Evolutionary conservation across 768 basidiomycete genomes (phyloP).

Genomic region (Kwoniella bestiolae): DNA sequence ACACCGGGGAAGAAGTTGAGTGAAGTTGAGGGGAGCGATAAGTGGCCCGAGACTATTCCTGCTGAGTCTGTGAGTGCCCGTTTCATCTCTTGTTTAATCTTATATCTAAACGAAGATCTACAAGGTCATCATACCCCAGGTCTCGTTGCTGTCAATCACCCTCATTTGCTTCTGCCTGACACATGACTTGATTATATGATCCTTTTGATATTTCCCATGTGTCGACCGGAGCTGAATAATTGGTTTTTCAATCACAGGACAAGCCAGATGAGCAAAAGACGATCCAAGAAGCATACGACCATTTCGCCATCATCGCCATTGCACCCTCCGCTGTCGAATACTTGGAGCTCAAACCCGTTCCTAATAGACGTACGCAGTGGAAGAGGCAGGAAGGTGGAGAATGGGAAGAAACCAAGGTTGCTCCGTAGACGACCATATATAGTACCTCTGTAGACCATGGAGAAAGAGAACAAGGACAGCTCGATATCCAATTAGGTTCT

Average conservation of each 20-base stretch:
- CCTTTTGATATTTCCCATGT: not conserved
- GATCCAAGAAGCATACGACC: conserved; percentile 41
- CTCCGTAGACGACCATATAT: conserved; percentile 25
- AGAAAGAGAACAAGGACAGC: too few species aligned
- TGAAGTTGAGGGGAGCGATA: conserved; percentile 36
- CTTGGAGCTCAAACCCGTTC: conserved; percentile 52
- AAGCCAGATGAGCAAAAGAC: conserved; percentile 43
- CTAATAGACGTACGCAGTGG: conserved; percentile 52
- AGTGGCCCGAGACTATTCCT: conserved; percentile 49
- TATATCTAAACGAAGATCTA: too few species aligned
- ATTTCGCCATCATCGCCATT: conserved; percentile 54
- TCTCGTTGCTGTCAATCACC: too few species aligned
- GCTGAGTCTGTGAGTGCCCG: conserved; percentile 49
- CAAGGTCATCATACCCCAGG: too few species aligned
- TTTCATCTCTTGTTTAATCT: too few species aligned
- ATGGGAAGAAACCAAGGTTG: conserved; percentile 45
- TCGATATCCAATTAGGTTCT: too few species aligned
- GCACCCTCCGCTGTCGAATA: conserved; percentile 40
- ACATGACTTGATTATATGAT: not conserved
- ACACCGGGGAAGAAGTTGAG: conserved; percentile 48
- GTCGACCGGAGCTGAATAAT: not conserved
- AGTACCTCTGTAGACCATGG: not conserved
- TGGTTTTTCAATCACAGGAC: conserved; percentile 35
- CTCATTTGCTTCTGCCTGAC: not conserved
- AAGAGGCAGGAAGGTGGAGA: conserved; percentile 32